Conservation (phyloP, 306 rosid species). For the cucumber (Cucumis sativus) region DNA sequence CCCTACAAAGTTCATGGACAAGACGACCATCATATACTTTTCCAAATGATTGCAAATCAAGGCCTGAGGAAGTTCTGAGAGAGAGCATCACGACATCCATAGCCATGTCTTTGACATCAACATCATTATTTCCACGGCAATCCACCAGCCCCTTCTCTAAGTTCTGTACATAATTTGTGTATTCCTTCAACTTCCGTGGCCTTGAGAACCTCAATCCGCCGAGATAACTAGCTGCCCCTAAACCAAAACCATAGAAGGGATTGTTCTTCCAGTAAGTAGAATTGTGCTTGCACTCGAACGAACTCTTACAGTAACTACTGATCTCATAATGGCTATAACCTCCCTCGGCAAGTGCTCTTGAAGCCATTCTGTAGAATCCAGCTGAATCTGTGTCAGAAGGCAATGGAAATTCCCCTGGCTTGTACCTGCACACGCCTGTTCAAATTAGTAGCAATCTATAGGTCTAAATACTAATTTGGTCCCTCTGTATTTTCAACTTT, state of each 20-base stretch:
- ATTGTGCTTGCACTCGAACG: conserved; percentile 81
- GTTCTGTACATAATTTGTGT: conserved; percentile 46
- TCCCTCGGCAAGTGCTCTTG: conserved; percentile 46
- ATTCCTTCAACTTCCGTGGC: conserved; percentile 56
- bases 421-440: conserved; percentile 43
- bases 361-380: conserved; percentile 74
- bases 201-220: conserved; percentile 75
- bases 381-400: conserved; percentile 79
- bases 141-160: conserved; percentile 53
- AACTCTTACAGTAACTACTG: conserved; percentile 78
- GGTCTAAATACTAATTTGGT: too few species aligned
- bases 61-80: conserved; percentile 62
- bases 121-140: conserved; percentile 16
- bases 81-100: conserved; percentile 82
- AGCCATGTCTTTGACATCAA: conserved; percentile 42
- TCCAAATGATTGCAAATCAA: conserved; percentile 49
- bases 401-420: conserved; percentile 77
- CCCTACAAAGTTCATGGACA: conserved; percentile 44
- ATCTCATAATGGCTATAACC: conserved; percentile 72
- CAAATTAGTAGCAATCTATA: background rate
- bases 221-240: conserved; percentile 74
- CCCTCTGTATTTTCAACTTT: too few species aligned
- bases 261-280: conserved; percentile 77
- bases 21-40: conserved; percentile 42
- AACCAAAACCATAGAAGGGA: conserved; percentile 81